Evolutionary conservation across 2,329 filamentous ascomycete genomes (phyloP).

Genomic region (Stemphylium lycopersici): DNA sequence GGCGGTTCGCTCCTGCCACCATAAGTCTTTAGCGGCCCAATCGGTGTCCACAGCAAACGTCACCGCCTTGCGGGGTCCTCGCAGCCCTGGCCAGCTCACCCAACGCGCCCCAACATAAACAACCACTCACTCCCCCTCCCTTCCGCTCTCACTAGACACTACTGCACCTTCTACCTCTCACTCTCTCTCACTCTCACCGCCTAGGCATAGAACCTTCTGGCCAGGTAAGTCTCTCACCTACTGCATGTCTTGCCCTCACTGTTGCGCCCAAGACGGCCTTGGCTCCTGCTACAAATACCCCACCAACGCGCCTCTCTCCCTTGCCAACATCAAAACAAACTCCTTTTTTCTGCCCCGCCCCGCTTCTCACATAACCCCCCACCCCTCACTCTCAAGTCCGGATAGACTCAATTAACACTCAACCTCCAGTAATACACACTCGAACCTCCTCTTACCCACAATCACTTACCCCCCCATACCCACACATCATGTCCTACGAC

Average conservation of each 20-base stretch:
- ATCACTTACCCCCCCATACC: not conserved
- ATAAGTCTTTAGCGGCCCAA: constrained; percentile 28
- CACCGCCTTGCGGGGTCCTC: constrained; percentile 37
- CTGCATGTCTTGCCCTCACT: constrained; percentile 13
- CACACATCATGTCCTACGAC: constrained; percentile 44
- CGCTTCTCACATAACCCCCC: constrained; percentile 7
- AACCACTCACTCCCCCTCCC: constrained; percentile 19
- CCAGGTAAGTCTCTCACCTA: constrained; percentile 22
- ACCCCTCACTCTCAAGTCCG: constrained; percentile 3
- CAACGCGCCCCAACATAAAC: constrained; percentile 32
- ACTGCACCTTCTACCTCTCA: constrained; percentile 22
- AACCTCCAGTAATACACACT: constrained; percentile 6
- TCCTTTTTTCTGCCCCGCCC: not conserved
- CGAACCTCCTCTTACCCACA: constrained; percentile 9
- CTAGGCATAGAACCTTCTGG: constrained; percentile 24
- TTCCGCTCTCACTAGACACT: constrained; percentile 17
- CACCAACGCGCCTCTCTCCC: constrained; percentile 21
- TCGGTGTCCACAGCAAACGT: constrained; percentile 32
- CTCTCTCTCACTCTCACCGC: too few relatives aligned
- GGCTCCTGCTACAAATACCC: constrained; percentile 38
- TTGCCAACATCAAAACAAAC: constrained; percentile 13
- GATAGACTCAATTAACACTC: constrained; percentile 24
- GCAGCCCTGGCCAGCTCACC: constrained; percentile 27
- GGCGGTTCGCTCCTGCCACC: constrained; percentile 16
- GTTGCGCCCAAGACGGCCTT: constrained; percentile 10